phyloP scores from a whole-genome alignment of 2,329 filamentous ascomycete species.

The Paracorniculantispora psalliotae region DNA sequence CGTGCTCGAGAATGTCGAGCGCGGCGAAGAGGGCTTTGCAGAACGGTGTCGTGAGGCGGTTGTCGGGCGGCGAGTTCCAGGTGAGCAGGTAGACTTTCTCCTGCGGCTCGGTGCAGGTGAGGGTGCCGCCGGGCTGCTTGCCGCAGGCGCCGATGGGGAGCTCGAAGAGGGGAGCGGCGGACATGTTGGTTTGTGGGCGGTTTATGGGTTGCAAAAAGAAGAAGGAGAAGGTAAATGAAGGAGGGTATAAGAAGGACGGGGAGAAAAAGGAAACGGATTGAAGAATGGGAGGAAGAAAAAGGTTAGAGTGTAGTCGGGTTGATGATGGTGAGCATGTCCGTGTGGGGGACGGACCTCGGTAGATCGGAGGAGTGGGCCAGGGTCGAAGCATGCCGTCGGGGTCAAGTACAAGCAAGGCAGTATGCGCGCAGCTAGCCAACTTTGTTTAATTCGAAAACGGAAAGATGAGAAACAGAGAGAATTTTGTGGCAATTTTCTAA shows the following conservation, averaged over 20 bases:
- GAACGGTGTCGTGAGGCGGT: slow-evolving; percentile 66
- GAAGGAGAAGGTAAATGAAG: not conserved
- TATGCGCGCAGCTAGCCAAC: no score
- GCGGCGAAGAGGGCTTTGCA: slow-evolving; percentile 63
- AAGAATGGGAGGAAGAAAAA: not conserved
- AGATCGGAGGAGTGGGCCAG: not conserved
- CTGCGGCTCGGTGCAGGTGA: slow-evolving; percentile 58
- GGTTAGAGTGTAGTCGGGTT: slow-evolving; percentile 50
- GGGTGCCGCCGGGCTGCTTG: slow-evolving; percentile 47
- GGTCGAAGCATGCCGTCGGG: not conserved
- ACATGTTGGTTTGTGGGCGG: not conserved
- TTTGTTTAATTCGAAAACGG: no score
- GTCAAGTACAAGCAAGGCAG: no score
- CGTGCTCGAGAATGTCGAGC: slow-evolving; percentile 69
- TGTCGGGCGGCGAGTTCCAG: slow-evolving; percentile 67
- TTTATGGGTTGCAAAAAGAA: not conserved
- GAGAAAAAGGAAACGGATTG: not conserved
- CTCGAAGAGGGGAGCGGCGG: slow-evolving; percentile 47
- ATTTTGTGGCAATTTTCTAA: no score
- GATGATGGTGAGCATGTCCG: slow-evolving; percentile 36
- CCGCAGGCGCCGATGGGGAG: slow-evolving; percentile 48
- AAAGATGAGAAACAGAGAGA: no score
- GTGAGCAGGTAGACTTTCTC: slow-evolving; percentile 66
- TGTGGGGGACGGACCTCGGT: not conserved
- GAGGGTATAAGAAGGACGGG: not conserved